Evolutionary conservation across 2,329 filamentous ascomycete species (phyloP), one percentile per base, ranked within the genome.

Genomic region (Sporothrix protearum): DNA sequence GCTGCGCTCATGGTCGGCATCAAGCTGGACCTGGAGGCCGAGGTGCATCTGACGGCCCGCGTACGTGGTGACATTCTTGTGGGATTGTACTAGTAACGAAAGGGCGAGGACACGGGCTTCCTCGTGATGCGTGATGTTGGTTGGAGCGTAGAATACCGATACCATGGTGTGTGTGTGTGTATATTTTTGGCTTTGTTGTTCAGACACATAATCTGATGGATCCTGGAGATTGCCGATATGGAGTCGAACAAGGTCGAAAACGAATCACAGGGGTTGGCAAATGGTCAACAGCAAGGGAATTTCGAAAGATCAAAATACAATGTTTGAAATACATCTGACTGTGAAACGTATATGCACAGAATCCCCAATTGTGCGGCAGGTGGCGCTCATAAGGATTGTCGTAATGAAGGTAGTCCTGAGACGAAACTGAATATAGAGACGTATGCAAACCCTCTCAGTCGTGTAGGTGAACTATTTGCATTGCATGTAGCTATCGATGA

Each of bases 1-100:
- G 85, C 87, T 4, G 86, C 86, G 1, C 81, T 89, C 57, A 82
- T 89, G 75, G 82, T 89, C 49, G 87, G 87, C 71, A 88, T 89
- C 81, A 89, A 89, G 82, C 81, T 89, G 47, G 87, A 89, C 77
- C 79, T 89, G 25, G 87, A 89, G 78, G 87, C 87, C 16, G 87
- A 89, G 77, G 85, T 89, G 57, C 86, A 89, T 77, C 79, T 89
- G 74, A 89, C 87, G 22, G 87, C 87, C 66, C 80, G 87, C 68
- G 82, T 89, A 73, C 82, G 86, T 63, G 87, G 87, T 82, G 87
- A 89, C 77, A 88, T 89, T 76, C 83, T 85, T 25, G 83, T 89
- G 74, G 86, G 86, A 61, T 78, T 88, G 76, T 88, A 88, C 78
- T 88, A 71, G 66, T 66, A 71, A 64, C 39, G 19, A 71, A 63